These are phyloP conservation scores for Histomonas meleagridis DNA, from an alignment of 208 protist genomes.

Conservation along the genomic window DNA sequence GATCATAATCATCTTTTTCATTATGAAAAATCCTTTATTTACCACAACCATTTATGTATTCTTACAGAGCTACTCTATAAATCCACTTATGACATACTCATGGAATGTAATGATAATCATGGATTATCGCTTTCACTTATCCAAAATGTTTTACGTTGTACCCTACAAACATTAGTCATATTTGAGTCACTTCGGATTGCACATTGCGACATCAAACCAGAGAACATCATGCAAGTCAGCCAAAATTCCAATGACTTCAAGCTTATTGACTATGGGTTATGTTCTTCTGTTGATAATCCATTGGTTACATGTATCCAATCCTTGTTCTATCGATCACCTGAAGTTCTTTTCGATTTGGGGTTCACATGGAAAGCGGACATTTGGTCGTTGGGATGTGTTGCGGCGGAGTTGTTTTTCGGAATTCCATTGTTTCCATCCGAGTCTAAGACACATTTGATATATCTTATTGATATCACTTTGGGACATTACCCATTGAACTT, in stretches of 20 bases:
- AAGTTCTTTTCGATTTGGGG: constrained; percentile 49
- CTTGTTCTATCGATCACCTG: constrained; percentile 52
- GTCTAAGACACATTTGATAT: constrained; percentile 63
- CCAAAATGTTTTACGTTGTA: no score
- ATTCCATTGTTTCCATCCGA: constrained; percentile 77
- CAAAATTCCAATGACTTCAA: neutral
- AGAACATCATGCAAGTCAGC: constrained; percentile 48
- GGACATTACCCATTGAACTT: no score
- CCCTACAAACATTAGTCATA: no score
- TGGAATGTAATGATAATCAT: no score
- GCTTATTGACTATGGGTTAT: neutral
- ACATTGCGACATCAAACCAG: constrained; percentile 43
- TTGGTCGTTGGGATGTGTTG: constrained; percentile 89
- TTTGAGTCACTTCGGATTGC: no score
- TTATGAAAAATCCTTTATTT: no score
- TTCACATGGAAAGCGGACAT: constrained; percentile 82
- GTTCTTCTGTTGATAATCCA: constrained; percentile 43
- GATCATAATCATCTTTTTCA: no score
- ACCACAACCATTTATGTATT: no score
- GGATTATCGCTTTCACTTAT: no score
- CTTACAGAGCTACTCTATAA: no score
- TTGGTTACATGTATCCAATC: constrained; percentile 57
- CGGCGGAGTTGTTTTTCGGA: constrained; percentile 70
- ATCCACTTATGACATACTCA: no score
- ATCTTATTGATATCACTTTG: no score